Conservation (phyloP, 257 asterid genomes). For the Nicotiana otophora region DNA sequence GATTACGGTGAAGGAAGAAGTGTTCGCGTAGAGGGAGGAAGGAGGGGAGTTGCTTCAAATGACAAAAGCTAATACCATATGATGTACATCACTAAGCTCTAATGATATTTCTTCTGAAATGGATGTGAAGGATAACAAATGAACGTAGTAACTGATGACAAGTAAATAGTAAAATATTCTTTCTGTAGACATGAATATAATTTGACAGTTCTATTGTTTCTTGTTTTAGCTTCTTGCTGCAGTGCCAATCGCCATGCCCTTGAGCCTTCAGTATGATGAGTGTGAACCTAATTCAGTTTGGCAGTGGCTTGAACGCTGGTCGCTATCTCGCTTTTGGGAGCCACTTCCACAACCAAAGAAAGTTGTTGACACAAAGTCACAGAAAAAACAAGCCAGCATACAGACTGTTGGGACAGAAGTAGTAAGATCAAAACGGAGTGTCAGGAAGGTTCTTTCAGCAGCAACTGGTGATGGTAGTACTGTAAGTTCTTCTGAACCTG, state of each 20-base stretch:
- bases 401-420: constrained; percentile 37
- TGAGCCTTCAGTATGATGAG: constrained; percentile 72
- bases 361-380: constrained; percentile 36
- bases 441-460: constrained; percentile 44
- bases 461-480: constrained; percentile 43
- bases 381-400: constrained; percentile 35
- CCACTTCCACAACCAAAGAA: constrained; percentile 41
- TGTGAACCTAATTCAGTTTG: constrained; percentile 67
- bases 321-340: constrained; percentile 64
- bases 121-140: neutral
- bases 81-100: too few species aligned
- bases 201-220: neutral
- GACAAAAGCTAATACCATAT: neutral
- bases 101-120: neutral
- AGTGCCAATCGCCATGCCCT: constrained; percentile 68
- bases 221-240: constrained; percentile 51
- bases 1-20: neutral
- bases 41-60: neutral
- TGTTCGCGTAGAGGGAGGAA: neutral
- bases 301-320: constrained; percentile 92
- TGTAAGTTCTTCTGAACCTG: constrained; percentile 41
- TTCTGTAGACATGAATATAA: neutral
- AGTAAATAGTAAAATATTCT: neutral
- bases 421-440: constrained; percentile 59
- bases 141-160: neutral